Conservation (phyloP, 2,329 filamentous ascomycete species). For the Blastomyces gilchristii region DNA sequence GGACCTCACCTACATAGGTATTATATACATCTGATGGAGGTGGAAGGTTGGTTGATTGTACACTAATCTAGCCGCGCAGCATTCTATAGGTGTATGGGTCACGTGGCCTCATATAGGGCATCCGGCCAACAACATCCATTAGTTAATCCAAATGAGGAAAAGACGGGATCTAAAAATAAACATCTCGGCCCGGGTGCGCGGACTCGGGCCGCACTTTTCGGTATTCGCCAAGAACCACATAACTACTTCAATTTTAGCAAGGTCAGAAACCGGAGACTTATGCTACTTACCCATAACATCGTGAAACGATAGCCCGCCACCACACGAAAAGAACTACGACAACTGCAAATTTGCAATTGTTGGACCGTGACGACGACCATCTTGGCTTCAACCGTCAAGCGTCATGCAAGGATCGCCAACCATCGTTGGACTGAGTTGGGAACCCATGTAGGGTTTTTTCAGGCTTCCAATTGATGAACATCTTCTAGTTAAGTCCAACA, state of each 20-base stretch:
- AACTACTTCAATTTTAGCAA: too few relatives aligned
- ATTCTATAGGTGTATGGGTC: too few relatives aligned
- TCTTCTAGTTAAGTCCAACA: not conserved
- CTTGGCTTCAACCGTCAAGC: not conserved
- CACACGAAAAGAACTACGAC: not conserved
- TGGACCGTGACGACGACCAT: not conserved
- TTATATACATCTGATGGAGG: too few relatives aligned
- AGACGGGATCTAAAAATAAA: not conserved
- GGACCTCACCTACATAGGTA: too few relatives aligned
- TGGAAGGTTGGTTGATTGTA: too few relatives aligned
- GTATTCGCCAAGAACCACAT: too few relatives aligned
- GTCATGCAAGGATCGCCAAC: not conserved
- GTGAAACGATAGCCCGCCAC: not conserved
- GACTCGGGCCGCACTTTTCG: too few relatives aligned
- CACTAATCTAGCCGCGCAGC: too few relatives aligned
- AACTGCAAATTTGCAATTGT: not conserved
- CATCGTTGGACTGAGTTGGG: not conserved
- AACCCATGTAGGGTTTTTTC: not conserved
- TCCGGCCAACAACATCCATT: too few relatives aligned
- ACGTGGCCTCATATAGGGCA: too few relatives aligned
- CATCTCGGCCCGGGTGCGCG: not conserved
- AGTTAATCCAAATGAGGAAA: not conserved
- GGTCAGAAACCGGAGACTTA: too few relatives aligned
- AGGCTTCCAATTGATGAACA: not conserved
- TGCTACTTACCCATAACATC: not conserved